Evolutionary conservation across 2,329 filamentous ascomycete species (phyloP).

Genomic region (Arthrobotrys musiformis): DNA sequence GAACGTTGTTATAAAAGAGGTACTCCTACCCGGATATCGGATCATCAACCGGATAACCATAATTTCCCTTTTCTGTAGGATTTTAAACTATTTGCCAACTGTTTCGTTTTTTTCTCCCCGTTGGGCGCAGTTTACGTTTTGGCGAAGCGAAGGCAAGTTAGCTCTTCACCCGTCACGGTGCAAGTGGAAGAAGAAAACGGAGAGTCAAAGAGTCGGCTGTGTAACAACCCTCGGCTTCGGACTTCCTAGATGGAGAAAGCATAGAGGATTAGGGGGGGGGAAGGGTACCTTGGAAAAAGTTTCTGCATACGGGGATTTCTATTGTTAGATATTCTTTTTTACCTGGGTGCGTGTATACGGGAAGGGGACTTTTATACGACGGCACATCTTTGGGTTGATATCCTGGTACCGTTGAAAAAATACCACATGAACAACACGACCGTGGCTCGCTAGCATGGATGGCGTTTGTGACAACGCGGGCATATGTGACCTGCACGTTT

Average conservation of each 20-base stretch:
- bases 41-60: conserved; percentile 20
- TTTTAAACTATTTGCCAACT: neutral
- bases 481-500: too few species aligned
- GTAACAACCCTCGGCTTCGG: conserved; percentile 6
- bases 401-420: neutral
- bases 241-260: neutral
- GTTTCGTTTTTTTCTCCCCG: neutral
- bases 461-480: too few species aligned
- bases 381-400: neutral
- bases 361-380: neutral
- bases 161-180: neutral
- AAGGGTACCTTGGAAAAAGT: neutral
- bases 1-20: neutral
- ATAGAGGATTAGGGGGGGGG: neutral
- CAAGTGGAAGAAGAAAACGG: neutral
- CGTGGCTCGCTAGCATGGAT: neutral
- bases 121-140: neutral
- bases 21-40: conserved; percentile 13
- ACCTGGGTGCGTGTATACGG: too few species aligned
- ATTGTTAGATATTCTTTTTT: conserved; percentile 12
- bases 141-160: neutral
- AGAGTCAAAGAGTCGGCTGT: neutral
- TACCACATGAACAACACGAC: conserved; percentile 18
- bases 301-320: neutral
- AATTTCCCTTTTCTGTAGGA: neutral